Conservation (phyloP, 139 green algal species). For the Nannochloris sp. region DNA sequence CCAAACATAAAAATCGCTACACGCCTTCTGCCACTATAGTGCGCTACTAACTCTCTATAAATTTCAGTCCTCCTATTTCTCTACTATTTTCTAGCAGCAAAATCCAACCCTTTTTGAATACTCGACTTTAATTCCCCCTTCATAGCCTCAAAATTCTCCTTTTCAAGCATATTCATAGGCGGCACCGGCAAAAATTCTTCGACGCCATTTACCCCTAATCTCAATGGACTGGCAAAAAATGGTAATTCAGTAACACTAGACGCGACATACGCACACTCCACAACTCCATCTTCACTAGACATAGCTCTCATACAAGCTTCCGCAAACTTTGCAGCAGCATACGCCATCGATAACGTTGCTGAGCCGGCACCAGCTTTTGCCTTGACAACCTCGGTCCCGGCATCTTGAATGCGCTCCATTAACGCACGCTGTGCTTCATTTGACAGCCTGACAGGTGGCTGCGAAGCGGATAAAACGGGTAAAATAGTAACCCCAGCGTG, state of each 20-base stretch:
- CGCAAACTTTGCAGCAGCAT: slow-evolving; percentile 75
- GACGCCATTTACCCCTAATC: slow-evolving; percentile 64
- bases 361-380: slow-evolving; percentile 82
- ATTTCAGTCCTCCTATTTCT: not conserved
- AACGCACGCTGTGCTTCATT: slow-evolving; percentile 40
- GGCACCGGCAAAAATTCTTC: slow-evolving; percentile 73
- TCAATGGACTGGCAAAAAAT: slow-evolving; percentile 71
- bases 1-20: not conserved
- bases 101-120: slow-evolving; percentile 84
- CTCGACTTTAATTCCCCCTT: slow-evolving; percentile 54
- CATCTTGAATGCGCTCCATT: slow-evolving; percentile 87
- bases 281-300: slow-evolving; percentile 53
- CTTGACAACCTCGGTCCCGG: slow-evolving; percentile 96
- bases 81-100: slow-evolving; percentile 30
- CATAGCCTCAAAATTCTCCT: slow-evolving; percentile 35
- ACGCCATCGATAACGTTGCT: slow-evolving; percentile 95
- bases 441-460: slow-evolving; percentile 33
- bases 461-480: slow-evolving; percentile 70
- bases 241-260: slow-evolving; percentile 36
- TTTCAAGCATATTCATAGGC: slow-evolving; percentile 48
- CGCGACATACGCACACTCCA: slow-evolving; percentile 77
- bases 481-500: slow-evolving; percentile 88
- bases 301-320: slow-evolving; percentile 65
- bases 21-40: not conserved
- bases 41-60: too few species aligned